Percentiles rank a stretch among this genome's conserved stretches.
Conservation (phyloP, 805 yeast genomes). For the Novakomyces olei region DNA sequence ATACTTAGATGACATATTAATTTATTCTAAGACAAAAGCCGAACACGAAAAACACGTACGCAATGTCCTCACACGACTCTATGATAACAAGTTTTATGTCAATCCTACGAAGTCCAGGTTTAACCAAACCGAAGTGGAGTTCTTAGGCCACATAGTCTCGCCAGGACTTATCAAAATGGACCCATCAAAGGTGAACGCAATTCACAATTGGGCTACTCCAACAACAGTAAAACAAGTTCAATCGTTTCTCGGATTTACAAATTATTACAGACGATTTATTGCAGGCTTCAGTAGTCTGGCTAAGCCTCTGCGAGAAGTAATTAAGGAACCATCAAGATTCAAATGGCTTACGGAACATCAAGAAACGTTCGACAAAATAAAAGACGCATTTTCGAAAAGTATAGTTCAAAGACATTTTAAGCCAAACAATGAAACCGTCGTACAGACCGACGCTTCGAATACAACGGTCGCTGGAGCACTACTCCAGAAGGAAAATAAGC, state of each 20-base stretch:
- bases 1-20: too few species aligned
- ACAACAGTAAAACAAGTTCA: constrained; percentile 1
- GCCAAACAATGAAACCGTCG: neutral
- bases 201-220: neutral
- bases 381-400: neutral
- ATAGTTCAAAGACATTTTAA: neutral
- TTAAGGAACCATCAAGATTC: neutral
- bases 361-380: neutral
- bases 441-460: constrained; percentile 2
- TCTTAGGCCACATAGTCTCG: constrained; percentile 3
- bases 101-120: constrained; percentile 5
- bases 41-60: too few species aligned
- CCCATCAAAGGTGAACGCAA: neutral
- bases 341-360: constrained; percentile 1
- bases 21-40: too few species aligned
- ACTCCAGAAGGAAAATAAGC: constrained; percentile 1
- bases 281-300: neutral
- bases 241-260: constrained; percentile 2
- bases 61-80: too few species aligned
- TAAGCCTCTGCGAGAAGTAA: neutral
- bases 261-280: neutral
- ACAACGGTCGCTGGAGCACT: neutral
- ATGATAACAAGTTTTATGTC: too few species aligned
- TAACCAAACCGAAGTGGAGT: neutral
- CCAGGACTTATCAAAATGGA: neutral